Percentiles rank a stretch among this genome's conserved stretches.
phyloP scores from a whole-genome alignment of 768 basidiomycete species.

The Tricholoma bakamatsutake region DNA sequence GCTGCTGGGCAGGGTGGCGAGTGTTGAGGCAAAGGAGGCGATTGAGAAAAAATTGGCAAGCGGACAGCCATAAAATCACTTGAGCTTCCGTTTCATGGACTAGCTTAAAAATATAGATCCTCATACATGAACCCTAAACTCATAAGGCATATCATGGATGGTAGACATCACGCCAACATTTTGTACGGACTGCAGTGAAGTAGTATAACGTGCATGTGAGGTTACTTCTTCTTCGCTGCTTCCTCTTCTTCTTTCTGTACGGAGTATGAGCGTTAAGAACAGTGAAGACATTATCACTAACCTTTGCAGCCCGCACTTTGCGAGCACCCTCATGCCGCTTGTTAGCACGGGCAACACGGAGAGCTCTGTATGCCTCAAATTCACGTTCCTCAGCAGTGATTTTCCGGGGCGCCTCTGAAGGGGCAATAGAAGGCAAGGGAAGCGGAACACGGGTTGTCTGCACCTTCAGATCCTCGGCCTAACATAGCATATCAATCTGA shows the following conservation, averaged over 20 bases:
- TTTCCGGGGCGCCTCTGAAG: slow-evolving; percentile 83
- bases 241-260: slow-evolving; percentile 86
- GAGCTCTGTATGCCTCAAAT: slow-evolving; percentile 83
- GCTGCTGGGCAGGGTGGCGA: slow-evolving; percentile 78
- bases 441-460: slow-evolving; percentile 63
- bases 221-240: slow-evolving; percentile 85
- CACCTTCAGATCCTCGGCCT: slow-evolving; percentile 82
- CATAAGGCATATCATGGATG: slow-evolving; percentile 32
- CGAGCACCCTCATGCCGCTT: slow-evolving; percentile 83
- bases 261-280: slow-evolving; percentile 7
- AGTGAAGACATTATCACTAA: slow-evolving; percentile 27
- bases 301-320: slow-evolving; percentile 84
- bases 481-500: slow-evolving; percentile 6
- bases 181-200: slow-evolving; percentile 26
- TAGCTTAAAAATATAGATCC: background rate
- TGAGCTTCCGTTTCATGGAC: background rate
- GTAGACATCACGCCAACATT: slow-evolving; percentile 26
- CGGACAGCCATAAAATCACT: slow-evolving; percentile 6
- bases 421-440: slow-evolving; percentile 62
- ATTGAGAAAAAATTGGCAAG: slow-evolving; percentile 39
- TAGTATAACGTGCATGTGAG: slow-evolving; percentile 18
- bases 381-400: slow-evolving; percentile 88
- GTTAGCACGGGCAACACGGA: slow-evolving; percentile 78
- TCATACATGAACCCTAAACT: slow-evolving; percentile 1
- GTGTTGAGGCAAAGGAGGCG: slow-evolving; percentile 62